Percentiles rank a stretch among this genome's conserved stretches.
Evolutionary conservation across 192 early-diverging fungal genomes (phyloP).

Genomic region (Rhizoclosmatium globosum): DNA sequence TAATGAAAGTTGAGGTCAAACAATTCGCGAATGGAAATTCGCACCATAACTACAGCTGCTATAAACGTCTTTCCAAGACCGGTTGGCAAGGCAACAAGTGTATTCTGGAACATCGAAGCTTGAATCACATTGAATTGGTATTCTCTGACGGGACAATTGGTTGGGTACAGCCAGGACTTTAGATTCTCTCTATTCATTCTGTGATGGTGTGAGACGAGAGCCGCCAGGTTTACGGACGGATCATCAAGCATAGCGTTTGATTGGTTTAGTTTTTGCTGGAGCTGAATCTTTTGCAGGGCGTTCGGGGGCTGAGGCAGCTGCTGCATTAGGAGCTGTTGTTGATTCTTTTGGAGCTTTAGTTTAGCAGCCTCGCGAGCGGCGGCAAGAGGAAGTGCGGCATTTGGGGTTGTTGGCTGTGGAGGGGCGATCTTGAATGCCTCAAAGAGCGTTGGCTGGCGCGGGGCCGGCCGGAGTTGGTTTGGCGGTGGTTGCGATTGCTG

Average conservation of each 20-base stretch:
- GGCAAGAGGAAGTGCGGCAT: not conserved
- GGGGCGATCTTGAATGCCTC: not conserved
- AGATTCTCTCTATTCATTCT: slow-evolving; percentile 55
- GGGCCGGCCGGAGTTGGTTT: not conserved
- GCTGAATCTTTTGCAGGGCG: not conserved
- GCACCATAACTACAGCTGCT: slow-evolving; percentile 93
- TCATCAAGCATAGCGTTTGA: slow-evolving; percentile 12
- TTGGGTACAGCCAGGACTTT: slow-evolving; percentile 79
- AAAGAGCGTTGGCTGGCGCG: slow-evolving; percentile 14
- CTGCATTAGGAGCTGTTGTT: not conserved
- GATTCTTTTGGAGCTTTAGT: not conserved
- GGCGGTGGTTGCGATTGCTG: not conserved
- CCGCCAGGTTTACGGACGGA: not conserved
- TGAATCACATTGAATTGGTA: slow-evolving; percentile 91
- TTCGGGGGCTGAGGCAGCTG: too few species aligned
- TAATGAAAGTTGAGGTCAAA: slow-evolving; percentile 23
- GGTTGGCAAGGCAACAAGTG: slow-evolving; percentile 79
- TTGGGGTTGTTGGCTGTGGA: slow-evolving; percentile 1
- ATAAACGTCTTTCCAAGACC: slow-evolving; percentile 96
- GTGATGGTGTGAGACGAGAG: slow-evolving; percentile 45
- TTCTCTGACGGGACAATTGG: slow-evolving; percentile 73
- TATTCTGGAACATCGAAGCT: slow-evolving; percentile 80
- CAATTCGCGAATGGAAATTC: slow-evolving; percentile 77
- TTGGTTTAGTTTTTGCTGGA: not conserved
- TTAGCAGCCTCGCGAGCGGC: not conserved